A percentile compares a stretch with the other conserved stretches of the same genome.
Conservation (phyloP, 2,329 filamentous ascomycete species). For the Periglandula ipomoeae region DNA sequence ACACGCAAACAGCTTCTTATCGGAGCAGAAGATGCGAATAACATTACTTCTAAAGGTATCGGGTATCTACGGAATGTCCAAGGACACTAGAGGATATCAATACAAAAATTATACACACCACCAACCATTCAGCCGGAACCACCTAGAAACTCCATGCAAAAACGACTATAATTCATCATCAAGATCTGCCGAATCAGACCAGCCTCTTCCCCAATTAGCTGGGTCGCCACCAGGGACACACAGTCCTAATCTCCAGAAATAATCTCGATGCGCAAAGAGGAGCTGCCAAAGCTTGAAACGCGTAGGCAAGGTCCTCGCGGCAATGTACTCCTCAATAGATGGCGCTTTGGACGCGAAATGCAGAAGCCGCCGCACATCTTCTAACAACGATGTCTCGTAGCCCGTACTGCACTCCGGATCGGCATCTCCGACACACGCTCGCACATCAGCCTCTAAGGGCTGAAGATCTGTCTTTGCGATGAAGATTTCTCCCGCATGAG, state of each 20-base stretch:
- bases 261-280: slow-evolving; percentile 89
- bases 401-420: slow-evolving; percentile 66
- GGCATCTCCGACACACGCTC: slow-evolving; percentile 59
- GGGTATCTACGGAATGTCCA: background rate
- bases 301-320: slow-evolving; percentile 41
- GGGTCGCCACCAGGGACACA: slow-evolving; percentile 77
- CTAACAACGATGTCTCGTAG: slow-evolving; percentile 30
- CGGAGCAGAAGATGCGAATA: too few species aligned
- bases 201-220: slow-evolving; percentile 47
- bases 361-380: slow-evolving; percentile 16
- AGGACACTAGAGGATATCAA: background rate
- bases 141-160: background rate
- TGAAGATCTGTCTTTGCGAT: slow-evolving; percentile 65
- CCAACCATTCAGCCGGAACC: background rate
- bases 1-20: too few species aligned
- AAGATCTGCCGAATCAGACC: background rate
- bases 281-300: slow-evolving; percentile 79
- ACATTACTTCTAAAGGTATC: background rate
- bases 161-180: slow-evolving; percentile 26
- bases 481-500: slow-evolving; percentile 82
- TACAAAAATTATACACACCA: background rate
- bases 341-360: slow-evolving; percentile 16
- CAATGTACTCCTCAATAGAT: slow-evolving; percentile 15
- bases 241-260: slow-evolving; percentile 88
- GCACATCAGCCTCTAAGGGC: slow-evolving; percentile 59